Base-by-base conservation (phyloP, 1,139 yeast genomes). In the Pichia inconspicua region DNA sequence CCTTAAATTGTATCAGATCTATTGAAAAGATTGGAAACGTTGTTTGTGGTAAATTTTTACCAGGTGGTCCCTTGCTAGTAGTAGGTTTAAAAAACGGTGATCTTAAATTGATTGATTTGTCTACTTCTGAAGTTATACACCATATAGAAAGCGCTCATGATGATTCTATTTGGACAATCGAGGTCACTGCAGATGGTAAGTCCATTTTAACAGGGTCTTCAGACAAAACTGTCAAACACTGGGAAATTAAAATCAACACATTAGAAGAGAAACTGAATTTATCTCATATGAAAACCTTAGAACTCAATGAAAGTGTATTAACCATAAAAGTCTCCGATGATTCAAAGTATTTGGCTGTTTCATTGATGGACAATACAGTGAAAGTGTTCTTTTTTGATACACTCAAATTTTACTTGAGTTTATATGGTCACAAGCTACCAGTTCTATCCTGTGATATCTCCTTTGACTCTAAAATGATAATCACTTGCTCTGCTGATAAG, bases 351-450 rank as follows among this genome's bases (percentile, higher is more conserved):
- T 68, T 94, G 49, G 96, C 97, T 2, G 84, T 86, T 5, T 84
- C 97, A 0, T 71, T 94, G 48, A 73, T 92, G 58, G 96, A 92
- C 65, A 88, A 85, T 62, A 92, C 96, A 17, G 96, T 92, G 45
- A 95, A 94, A 66, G 95, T 92, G 31, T 88, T 92, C 58, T 90
- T 84, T 64, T 72, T 82, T 48, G 97, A 92, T 62, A 73, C 94
- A 3, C 74, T 89, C 63, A 94, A 92, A 67, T 83, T 92, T 60
- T 92, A 77, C 68, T 73, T 92, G 55, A 87, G 94, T 58, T 73
- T 92, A 53, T 92, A 92, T 61, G 99, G 99, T 32, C 99, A 92
- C 67, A 94, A 90, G 64, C 75, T 94, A 53, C 98, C 99, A 0
- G 96, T 88, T 2, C 71, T 88, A 49, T 81, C 95, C 3, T 80